Evolutionary conservation across 2,329 filamentous ascomycete genomes (phyloP).

Genomic region (Pezicula rhizophila): DNA sequence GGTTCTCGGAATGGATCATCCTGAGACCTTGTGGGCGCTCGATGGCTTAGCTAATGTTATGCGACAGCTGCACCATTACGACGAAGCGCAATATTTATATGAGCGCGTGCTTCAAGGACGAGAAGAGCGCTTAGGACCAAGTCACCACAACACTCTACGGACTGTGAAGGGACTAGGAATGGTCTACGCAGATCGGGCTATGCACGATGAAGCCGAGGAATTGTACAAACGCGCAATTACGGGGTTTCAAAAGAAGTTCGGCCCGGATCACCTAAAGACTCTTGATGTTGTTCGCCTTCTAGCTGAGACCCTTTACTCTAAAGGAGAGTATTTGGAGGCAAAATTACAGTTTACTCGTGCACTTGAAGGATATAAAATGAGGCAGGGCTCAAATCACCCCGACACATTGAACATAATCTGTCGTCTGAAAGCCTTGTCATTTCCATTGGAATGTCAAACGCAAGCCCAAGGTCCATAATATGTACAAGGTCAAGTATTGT

Average conservation of each 20-base stretch:
- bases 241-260: not conserved
- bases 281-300: not conserved
- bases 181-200: not conserved
- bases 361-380: not conserved
- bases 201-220: not conserved
- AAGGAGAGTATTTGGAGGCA: not conserved
- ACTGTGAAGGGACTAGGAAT: not conserved
- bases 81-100: not conserved
- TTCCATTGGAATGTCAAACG: too few relatives aligned
- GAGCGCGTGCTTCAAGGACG: not conserved
- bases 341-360: not conserved
- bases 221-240: not conserved
- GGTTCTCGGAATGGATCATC: not conserved
- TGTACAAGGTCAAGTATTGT: too few relatives aligned
- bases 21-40: slow-evolving; percentile 2
- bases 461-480: too few relatives aligned
- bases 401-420: too few relatives aligned
- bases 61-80: not conserved
- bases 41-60: not conserved
- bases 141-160: not conserved
- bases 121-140: not conserved
- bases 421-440: too few relatives aligned
- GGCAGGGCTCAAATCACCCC: not conserved
- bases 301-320: not conserved
- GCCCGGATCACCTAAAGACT: not conserved